Conservation (phyloP, 345 rosid species). For the Syzygium grande region DNA sequence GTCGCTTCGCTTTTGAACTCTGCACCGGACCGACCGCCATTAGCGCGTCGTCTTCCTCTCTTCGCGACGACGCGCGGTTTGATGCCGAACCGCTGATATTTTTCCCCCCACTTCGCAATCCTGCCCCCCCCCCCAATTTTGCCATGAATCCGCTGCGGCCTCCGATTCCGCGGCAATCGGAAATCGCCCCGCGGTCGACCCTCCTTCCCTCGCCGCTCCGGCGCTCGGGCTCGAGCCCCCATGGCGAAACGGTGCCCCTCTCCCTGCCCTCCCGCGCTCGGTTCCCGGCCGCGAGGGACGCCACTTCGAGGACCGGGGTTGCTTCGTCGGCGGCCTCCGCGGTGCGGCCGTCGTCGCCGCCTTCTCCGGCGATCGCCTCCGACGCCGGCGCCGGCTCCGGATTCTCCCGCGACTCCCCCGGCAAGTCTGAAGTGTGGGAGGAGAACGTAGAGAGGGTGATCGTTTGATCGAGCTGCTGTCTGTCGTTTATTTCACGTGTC, state of each 20-base stretch:
- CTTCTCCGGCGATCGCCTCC: constrained; percentile 7
- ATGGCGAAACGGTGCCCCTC: not conserved
- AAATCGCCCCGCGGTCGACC: not conserved
- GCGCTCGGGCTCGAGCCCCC: not conserved
- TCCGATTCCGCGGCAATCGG: not conserved
- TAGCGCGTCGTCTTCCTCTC: not conserved
- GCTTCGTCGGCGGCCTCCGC: not conserved
- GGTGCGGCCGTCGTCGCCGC: constrained; percentile 2
- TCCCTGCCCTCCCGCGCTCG: not conserved
- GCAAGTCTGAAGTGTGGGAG: constrained; percentile 32
- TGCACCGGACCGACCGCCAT: not conserved
- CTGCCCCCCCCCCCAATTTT: not conserved
- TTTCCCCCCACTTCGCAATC: not conserved
- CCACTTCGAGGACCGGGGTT: not conserved
- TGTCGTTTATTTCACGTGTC: not conserved
- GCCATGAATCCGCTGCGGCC: constrained; percentile 1
- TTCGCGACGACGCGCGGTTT: not conserved
- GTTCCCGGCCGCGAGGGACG: not conserved
- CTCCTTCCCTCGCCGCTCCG: not conserved
- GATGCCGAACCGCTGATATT: not conserved
- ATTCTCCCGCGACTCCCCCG: constrained; percentile 1
- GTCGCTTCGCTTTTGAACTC: not conserved
- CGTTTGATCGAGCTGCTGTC: not conserved
- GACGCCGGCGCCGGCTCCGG: not conserved
- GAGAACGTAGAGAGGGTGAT: constrained; percentile 61